Conservation (phyloP, 306 rosid genomes). For the Prunus padus region DNA sequence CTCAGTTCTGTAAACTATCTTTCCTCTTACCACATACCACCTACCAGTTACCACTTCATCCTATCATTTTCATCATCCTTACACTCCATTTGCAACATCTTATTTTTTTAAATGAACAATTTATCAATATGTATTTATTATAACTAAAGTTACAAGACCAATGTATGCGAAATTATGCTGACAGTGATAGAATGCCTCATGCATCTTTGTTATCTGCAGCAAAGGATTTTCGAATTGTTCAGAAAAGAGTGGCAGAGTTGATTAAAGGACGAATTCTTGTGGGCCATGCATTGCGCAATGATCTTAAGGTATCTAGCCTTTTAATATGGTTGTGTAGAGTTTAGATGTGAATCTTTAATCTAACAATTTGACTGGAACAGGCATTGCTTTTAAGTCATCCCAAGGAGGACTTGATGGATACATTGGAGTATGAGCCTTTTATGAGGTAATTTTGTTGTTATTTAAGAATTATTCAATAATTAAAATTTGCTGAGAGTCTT, state of each 20-base stretch:
- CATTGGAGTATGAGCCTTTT: conserved; percentile 77
- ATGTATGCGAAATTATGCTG: neutral
- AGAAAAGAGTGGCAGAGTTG: conserved; percentile 81
- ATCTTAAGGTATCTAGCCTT: conserved; percentile 65
- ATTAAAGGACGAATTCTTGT: conserved; percentile 80
- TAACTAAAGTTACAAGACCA: neutral
- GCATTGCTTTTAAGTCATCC: conserved; percentile 89
- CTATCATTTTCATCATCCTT: neutral
- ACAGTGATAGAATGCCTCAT: neutral
- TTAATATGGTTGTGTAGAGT: neutral
- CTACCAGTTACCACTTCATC: neutral
- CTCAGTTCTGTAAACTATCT: neutral
- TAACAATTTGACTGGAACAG: conserved; percentile 36
- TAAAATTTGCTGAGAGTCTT: neutral
- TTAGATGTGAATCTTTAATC: conserved; percentile 2
- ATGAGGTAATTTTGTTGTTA: conserved; percentile 41
- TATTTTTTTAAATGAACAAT: too few species aligned
- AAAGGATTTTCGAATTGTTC: conserved; percentile 68
- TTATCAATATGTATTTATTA: neutral
- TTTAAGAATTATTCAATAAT: neutral
- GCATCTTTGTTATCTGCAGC: conserved; percentile 45
- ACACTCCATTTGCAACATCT: neutral
- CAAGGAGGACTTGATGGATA: conserved; percentile 72
- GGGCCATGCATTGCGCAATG: conserved; percentile 91
- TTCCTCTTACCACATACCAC: neutral